These are phyloP conservation scores for Erysimum cheiranthoides DNA, from an alignment of 345 rosid genomes.

Conservation along the genomic window DNA sequence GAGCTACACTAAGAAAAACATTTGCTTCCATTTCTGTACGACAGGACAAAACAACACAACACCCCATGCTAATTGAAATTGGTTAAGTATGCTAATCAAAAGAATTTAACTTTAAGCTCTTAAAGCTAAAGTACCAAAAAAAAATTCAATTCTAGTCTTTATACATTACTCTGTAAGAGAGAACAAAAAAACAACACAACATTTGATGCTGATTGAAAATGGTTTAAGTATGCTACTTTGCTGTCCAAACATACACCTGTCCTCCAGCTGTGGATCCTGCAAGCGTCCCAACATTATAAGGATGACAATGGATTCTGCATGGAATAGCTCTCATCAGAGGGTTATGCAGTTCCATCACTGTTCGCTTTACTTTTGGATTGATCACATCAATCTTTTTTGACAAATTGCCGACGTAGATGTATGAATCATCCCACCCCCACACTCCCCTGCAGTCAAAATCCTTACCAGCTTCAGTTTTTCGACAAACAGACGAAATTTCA, in stretches of 20 bases:
- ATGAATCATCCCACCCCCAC: slow-evolving; percentile 97
- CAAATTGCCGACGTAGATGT: slow-evolving; percentile 65
- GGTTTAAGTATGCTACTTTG: slow-evolving; percentile 2
- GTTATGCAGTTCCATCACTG: slow-evolving; percentile 51
- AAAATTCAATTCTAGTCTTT: neutral
- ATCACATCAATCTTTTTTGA: slow-evolving; percentile 71
- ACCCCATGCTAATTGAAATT: neutral
- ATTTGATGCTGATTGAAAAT: slow-evolving; percentile 4
- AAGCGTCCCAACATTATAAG: slow-evolving; percentile 61
- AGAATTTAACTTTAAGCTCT: neutral
- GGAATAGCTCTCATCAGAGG: slow-evolving; percentile 65
- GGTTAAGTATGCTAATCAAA: neutral
- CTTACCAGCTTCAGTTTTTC: neutral
- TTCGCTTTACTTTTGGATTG: slow-evolving; percentile 46
- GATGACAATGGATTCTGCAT: slow-evolving; percentile 76
- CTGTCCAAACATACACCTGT: slow-evolving; percentile 75
- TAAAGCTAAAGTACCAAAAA: neutral
- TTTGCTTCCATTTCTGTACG: neutral
- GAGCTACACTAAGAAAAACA: neutral
- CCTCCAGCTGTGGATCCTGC: slow-evolving; percentile 81
- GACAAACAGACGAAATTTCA: neutral
- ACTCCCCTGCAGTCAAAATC: slow-evolving; percentile 55
- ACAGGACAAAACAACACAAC: neutral
- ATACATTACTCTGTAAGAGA: neutral
- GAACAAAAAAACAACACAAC: slow-evolving; percentile 4